Base-by-base conservation (phyloP, 2,329 filamentous ascomycete species). In the Beauveria varroae region DNA sequence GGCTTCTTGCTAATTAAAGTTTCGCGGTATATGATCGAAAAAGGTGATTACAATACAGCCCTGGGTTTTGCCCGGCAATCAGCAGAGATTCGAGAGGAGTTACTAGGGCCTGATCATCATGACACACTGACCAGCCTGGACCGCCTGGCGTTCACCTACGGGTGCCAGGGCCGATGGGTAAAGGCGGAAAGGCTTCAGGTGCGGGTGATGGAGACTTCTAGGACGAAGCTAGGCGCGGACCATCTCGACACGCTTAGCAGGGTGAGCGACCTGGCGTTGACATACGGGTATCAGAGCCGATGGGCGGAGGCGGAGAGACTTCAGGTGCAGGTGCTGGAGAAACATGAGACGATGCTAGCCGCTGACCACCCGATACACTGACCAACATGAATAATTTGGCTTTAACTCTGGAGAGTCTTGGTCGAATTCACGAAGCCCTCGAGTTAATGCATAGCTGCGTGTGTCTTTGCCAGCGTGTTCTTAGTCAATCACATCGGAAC, bases 61-160 rank as follows among this genome's bases (percentile, higher is more conserved):
- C 5, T 37, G 12, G 34, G 5, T 37, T 2, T 37, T 37, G 14
- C 2, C 5, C 34, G 10, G 14, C 5, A 37, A 37, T 37, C 34
- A 37, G 34, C 14, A 37, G 34, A 37, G 34, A 37, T 16, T 37
- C 14, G 0, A 37, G 14, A 16, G 14, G 5, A 16, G 34, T 37
- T 37, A 16, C 34, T 37, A 16, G 34, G 46, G 30, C 22, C 9
- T n/a, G 18, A 49, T 43, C 51, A 61, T 61, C 28, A 51, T 20
- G 12, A 49, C 26, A 61, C 59, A 12, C 50, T 61, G 12, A 2
- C 2, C 18, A 47, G 10, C 20, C 64, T 63, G 57, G 28, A 2
- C 9, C 56, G 59, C 26, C 47, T 65, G 41, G 64, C 64, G 40
- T 64, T 41, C 34, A 57, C 50, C 30, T 64, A 61, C 46, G 1